A percentile compares a stretch with the other conserved stretches of the same genome.
These are phyloP conservation scores for Colletotrichum tropicale DNA, from an alignment of 2,329 filamentous ascomycete genomes.

Conservation along the genomic window DNA sequence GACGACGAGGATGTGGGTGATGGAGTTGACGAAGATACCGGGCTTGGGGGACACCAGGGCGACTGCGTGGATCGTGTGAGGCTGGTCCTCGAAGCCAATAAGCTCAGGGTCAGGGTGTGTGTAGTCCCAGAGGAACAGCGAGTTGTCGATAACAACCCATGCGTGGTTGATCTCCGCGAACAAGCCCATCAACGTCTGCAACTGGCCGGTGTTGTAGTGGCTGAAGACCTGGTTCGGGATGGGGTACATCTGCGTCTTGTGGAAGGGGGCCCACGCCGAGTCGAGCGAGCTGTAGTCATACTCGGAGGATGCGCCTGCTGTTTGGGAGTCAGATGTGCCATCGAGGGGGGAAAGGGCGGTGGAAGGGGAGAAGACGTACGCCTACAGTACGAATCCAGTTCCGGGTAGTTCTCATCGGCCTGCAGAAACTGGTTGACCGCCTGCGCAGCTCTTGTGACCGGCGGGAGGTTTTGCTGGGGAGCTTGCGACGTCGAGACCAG, in stretches of 20 bases:
- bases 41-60: constrained; percentile 83
- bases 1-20: constrained; percentile 88
- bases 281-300: constrained; percentile 78
- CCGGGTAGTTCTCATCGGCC: constrained; percentile 81
- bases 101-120: constrained; percentile 90
- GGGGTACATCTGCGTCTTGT: constrained; percentile 83
- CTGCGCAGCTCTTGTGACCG: constrained; percentile 79
- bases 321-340: constrained; percentile 27
- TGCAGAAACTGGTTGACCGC: constrained; percentile 83
- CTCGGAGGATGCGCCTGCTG: constrained; percentile 88
- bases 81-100: constrained; percentile 89
- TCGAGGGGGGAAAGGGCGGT: background rate
- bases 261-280: constrained; percentile 84
- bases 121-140: constrained; percentile 97
- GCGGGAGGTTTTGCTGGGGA: constrained; percentile 58
- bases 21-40: constrained; percentile 85
- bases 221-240: constrained; percentile 93
- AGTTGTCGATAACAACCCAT: constrained; percentile 95
- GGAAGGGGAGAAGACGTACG: constrained; percentile 61
- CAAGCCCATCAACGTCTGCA: constrained; percentile 91
- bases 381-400: constrained; percentile 86
- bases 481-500: constrained; percentile 44
- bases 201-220: constrained; percentile 85
- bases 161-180: constrained; percentile 95
- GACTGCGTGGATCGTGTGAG: constrained; percentile 88